Evolutionary conservation across 345 rosid species (phyloP).

Genomic region (Durio zibethinus): DNA sequence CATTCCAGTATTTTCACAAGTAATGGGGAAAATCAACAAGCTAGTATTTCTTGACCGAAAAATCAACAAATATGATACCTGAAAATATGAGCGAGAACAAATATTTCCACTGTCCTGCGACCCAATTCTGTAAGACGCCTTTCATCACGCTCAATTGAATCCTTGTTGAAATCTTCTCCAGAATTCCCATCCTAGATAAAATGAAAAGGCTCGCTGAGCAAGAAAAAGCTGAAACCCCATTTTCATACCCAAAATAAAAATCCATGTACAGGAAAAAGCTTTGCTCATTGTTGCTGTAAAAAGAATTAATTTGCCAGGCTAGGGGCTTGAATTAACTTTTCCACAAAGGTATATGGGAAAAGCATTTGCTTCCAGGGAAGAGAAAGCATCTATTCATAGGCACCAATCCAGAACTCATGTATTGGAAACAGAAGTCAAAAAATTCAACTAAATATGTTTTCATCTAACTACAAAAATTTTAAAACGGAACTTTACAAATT

Average conservation of each 20-base stretch:
- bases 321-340: not conserved
- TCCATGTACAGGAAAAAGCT: not conserved
- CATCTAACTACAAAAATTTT: not conserved
- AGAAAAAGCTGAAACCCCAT: not conserved
- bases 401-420: not conserved
- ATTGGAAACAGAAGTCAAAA: not conserved
- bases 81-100: slow-evolving; percentile 87
- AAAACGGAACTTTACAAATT: not conserved
- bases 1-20: not conserved
- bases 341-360: not conserved
- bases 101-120: slow-evolving; percentile 84
- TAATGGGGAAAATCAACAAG: not conserved
- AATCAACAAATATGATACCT: slow-evolving; percentile 41
- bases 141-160: slow-evolving; percentile 81
- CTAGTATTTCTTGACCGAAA: not conserved
- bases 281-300: not conserved
- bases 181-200: slow-evolving; percentile 63
- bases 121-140: slow-evolving; percentile 90
- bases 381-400: not conserved
- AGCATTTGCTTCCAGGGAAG: not conserved
- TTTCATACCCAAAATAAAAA: not conserved
- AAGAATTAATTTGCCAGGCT: not conserved
- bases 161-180: slow-evolving; percentile 75
- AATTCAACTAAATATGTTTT: not conserved
- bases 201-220: slow-evolving; percentile 5